A percentile compares a stretch with the other conserved stretches of the same genome.
Evolutionary conservation across 2,329 filamentous ascomycete genomes (phyloP).

Genomic region (Paraphoma sp.): DNA sequence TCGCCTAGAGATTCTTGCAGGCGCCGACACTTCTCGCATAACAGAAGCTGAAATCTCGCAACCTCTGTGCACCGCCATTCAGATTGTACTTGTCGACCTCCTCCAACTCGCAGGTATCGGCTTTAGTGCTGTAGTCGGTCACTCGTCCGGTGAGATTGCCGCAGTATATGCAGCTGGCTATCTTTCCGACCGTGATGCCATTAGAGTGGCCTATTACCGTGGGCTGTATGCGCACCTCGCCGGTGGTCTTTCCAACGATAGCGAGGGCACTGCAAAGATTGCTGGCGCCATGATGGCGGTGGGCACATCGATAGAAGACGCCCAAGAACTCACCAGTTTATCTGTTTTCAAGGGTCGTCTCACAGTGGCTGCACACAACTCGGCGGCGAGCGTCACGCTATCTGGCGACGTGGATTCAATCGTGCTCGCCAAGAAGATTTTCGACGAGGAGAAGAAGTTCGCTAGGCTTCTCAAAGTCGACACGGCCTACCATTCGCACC

Average conservation of each 20-base stretch:
- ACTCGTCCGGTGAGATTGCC: conserved; percentile 38
- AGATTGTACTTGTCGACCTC: conserved; percentile 30
- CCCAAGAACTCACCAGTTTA: neutral
- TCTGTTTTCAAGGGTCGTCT: conserved; percentile 1
- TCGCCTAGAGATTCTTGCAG: conserved; percentile 26
- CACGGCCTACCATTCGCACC: conserved; percentile 55
- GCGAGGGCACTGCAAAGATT: neutral
- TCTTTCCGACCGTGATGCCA: conserved; percentile 19
- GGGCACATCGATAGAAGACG: neutral
- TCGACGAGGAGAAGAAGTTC: conserved; percentile 49
- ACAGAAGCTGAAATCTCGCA: conserved; percentile 22
- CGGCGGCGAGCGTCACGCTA: conserved; percentile 51
- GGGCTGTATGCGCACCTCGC: conserved; percentile 13
- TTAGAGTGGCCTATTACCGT: conserved; percentile 29
- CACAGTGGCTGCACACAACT: conserved; percentile 1
- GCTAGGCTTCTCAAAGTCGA: conserved; percentile 49
- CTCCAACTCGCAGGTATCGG: conserved; percentile 17
- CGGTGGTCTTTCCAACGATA: too few relatives aligned
- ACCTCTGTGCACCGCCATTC: conserved; percentile 28
- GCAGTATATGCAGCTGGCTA: conserved; percentile 31
- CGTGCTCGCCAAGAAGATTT: conserved; percentile 32
- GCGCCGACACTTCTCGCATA: conserved; percentile 31
- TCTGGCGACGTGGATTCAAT: conserved; percentile 53
- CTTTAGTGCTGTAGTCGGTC: conserved; percentile 25
- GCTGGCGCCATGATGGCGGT: conserved; percentile 13